These are phyloP conservation scores for Candida sp. DNA, from an alignment of 1,139 yeast genomes.

Conservation along the genomic window DNA sequence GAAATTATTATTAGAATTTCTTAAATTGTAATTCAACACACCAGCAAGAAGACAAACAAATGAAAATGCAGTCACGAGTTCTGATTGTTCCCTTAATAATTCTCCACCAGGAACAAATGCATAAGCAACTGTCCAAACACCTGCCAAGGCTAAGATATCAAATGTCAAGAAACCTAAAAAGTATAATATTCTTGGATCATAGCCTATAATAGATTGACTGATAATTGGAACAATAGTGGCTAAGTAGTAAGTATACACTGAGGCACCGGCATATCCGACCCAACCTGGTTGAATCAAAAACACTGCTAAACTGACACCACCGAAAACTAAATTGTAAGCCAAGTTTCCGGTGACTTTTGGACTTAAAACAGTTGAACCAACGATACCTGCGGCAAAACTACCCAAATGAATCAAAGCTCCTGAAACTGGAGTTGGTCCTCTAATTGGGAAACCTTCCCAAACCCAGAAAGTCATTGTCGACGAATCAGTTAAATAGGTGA, in stretches of 20 bases:
- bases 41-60: slow-evolving; percentile 45
- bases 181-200: slow-evolving; percentile 56
- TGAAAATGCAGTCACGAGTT: slow-evolving; percentile 53
- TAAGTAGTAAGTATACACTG: slow-evolving; percentile 60
- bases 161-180: slow-evolving; percentile 55
- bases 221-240: slow-evolving; percentile 62
- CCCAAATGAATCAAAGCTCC: slow-evolving; percentile 72
- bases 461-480: slow-evolving; percentile 86
- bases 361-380: slow-evolving; percentile 21
- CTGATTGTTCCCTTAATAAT: slow-evolving; percentile 82
- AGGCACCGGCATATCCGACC: slow-evolving; percentile 82
- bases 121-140: slow-evolving; percentile 97
- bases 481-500: slow-evolving; percentile 78
- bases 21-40: slow-evolving; percentile 28
- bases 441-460: slow-evolving; percentile 90
- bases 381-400: slow-evolving; percentile 56
- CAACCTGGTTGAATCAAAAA: slow-evolving; percentile 61
- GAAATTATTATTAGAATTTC: slow-evolving; percentile 18
- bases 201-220: slow-evolving; percentile 55
- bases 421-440: slow-evolving; percentile 88
- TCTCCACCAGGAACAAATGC: slow-evolving; percentile 98
- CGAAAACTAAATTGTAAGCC: slow-evolving; percentile 31
- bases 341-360: slow-evolving; percentile 22
- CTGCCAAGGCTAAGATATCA: slow-evolving; percentile 63
- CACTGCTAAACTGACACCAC: slow-evolving; percentile 48